Evolutionary conservation across 441 rosid genomes (phyloP), one percentile per base, ranked within the genome.

Genomic region (Jatropha multifida): DNA sequence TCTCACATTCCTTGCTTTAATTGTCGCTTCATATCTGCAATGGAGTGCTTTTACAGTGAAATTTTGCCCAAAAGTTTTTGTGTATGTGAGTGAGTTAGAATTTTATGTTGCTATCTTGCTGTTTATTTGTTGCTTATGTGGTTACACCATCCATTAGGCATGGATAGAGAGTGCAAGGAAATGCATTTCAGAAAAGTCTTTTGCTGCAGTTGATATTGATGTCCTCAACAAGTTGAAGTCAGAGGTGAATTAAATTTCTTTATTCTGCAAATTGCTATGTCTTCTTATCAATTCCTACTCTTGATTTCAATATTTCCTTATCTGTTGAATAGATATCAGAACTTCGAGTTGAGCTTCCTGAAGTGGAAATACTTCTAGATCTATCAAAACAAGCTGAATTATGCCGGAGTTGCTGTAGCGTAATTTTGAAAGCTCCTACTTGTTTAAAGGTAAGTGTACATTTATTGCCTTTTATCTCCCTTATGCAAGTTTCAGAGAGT

Each of bases 271-370:
- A 59, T 51, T 63, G 66, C 49, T 27, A n/a, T 75, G 55, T 63
- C 37, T n/a, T 71, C 20, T 68, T 66, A 18, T 78, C 51, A 59
- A 60, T 61, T 81, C 72, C 48, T 17, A 51, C 26, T 38, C 26
- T 72, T 65, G 40, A 66, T 73, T 78, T 67, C 81, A 58, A 83
- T 73, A 8, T 46, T 71, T 79, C 51, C 27, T 74, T 68, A 38
- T 72, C 73, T 83, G 73, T 67, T 73, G 72, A 54, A 78, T 77
- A 94, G 97, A 85, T 91, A 66, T 59, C 78, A 74, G 91, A 92
- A 87, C 96, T 96, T 87, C 88, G 86, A 76, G 88, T 92, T 72
- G 76, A 86, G 76, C 84, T 88, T 78, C 90, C 94, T 46, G 94
- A 91, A 85, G 84, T 82, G 55, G 85, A 84, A 77, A 77, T 71